These are phyloP conservation scores for Penicillium herquei DNA, from an alignment of 495 filamentous ascomycete genomes.

Conservation along the genomic window DNA sequence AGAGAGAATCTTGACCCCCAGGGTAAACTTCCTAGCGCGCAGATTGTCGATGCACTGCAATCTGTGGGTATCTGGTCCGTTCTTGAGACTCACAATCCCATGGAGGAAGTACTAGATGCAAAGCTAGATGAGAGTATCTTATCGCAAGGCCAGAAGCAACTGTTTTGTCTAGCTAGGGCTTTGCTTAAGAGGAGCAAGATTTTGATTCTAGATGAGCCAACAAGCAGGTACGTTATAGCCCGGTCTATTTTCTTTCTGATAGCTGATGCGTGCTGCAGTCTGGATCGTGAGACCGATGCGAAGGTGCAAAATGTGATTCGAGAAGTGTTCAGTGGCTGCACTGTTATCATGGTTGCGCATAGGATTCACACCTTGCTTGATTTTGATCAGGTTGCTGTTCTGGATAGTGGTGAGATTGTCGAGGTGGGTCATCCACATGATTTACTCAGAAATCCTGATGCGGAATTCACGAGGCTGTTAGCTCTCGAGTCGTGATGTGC, in stretches of 20 bases:
- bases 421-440: slow-evolving; percentile 39
- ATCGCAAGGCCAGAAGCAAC: slow-evolving; percentile 57
- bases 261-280: slow-evolving; percentile 66
- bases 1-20: slow-evolving; percentile 55
- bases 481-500: not conserved
- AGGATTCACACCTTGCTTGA: slow-evolving; percentile 81
- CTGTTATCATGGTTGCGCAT: slow-evolving; percentile 86
- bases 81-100: not conserved
- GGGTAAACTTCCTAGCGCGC: slow-evolving; percentile 19
- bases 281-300: slow-evolving; percentile 81
- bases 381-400: slow-evolving; percentile 83
- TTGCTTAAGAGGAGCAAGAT: slow-evolving; percentile 44
- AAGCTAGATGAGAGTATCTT: slow-evolving; percentile 33
- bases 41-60: slow-evolving; percentile 42
- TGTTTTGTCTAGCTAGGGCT: slow-evolving; percentile 57
- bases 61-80: slow-evolving; percentile 28
- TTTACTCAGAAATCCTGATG: slow-evolving; percentile 1
- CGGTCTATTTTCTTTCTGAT: not conserved
- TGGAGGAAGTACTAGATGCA: slow-evolving; percentile 43
- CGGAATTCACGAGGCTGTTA: not conserved
- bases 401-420: slow-evolving; percentile 72
- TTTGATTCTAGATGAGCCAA: slow-evolving; percentile 45
- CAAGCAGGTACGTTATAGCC: slow-evolving; percentile 36
- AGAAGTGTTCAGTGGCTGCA: slow-evolving; percentile 64
- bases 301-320: slow-evolving; percentile 85